Evolutionary conservation across 2,329 filamentous ascomycete species (phyloP), one percentile per base, ranked within the genome.

Genomic region (Fusarium coffeatum): DNA sequence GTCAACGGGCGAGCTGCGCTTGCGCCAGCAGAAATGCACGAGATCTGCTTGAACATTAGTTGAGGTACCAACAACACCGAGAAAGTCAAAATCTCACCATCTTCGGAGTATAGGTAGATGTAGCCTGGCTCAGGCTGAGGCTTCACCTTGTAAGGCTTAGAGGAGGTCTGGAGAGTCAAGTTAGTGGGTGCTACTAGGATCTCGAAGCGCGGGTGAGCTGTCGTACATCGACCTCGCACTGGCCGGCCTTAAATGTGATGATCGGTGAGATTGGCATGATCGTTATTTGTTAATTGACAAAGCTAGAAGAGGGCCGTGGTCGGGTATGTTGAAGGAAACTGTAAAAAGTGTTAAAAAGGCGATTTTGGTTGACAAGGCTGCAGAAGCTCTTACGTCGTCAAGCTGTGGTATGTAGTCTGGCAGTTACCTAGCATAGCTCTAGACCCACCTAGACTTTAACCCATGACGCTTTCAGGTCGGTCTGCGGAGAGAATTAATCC

Each of bases 11-110:
- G 89, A 88, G 72, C 85, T 87, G 72, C 96, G 91, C 76, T 93
- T 90, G 72, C 94, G 92, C 97, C 97, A 99, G 88, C 94, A 98
- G 83, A 99, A 97, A 84, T 98, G 94, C 66, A 97, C 87, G 65
- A 99, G 88, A 55, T 98, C 92, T 94, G 71, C n/a, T 27, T 43
- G 13, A 30, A 22, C 23, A 25, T 70, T 34, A 70, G 51, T 30
- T n/a, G 58, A 30, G 27, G 49, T 40, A 46, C 9, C 45, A 42
- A 42, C 25, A 16, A 12, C 11, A n/a, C 20, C 5, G 30, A 20
- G 7, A n/a, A n/a, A 12, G 32, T 22, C 13, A 34, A 20, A 6
- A 50, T 56, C 78, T 61, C 77, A 91, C 91, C 95, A 90, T 98
- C 95, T 85, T 97, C 94, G 54, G 87, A 87, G 82, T 96, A 97